Conservation (phyloP, 768 basidiomycete species). For the Boletus reticulatus region DNA sequence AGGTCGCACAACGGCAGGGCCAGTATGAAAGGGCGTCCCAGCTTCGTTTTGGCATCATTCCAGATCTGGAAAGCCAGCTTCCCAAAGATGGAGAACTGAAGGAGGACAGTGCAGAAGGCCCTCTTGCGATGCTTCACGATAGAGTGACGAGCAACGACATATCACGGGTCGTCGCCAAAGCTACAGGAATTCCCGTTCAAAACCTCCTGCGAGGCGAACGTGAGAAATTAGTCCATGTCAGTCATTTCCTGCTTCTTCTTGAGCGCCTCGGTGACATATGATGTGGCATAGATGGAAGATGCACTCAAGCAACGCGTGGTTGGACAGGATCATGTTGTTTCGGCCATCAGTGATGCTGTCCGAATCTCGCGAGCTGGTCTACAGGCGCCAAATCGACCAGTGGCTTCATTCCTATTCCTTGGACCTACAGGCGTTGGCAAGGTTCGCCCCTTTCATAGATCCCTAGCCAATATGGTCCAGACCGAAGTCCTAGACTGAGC, state of each 20-base stretch:
- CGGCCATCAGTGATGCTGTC: conserved; percentile 85
- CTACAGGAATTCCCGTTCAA: conserved; percentile 89
- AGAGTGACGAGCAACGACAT: conserved; percentile 89
- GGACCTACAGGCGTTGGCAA: conserved; percentile 90
- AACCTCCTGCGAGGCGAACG: conserved; percentile 86
- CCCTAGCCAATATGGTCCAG: background rate
- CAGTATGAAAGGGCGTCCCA: conserved; percentile 80
- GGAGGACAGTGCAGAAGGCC: conserved; percentile 39
- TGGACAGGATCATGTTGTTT: conserved; percentile 88
- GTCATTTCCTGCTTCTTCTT: conserved; percentile 24
- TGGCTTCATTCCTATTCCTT: conserved; percentile 90
- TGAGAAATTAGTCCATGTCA: conserved; percentile 83
- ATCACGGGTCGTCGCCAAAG: conserved; percentile 80
- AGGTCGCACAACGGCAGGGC: conserved; percentile 88
- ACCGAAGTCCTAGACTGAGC: conserved; percentile 55
- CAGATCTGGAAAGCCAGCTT: conserved; percentile 70
- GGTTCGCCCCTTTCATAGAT: conserved; percentile 34
- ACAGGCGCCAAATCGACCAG: conserved; percentile 83
- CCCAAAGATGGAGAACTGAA: conserved; percentile 50
- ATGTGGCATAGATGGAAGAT: conserved; percentile 75
- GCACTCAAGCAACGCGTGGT: conserved; percentile 71
- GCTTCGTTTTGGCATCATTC: conserved; percentile 83
- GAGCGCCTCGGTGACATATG: background rate
- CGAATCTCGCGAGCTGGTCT: conserved; percentile 90
- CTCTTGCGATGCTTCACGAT: conserved; percentile 73